Percentiles rank a stretch among this genome's conserved stretches.
Conservation (phyloP, 139 green algal species). For the Chlamydomonas schloesseri region DNA sequence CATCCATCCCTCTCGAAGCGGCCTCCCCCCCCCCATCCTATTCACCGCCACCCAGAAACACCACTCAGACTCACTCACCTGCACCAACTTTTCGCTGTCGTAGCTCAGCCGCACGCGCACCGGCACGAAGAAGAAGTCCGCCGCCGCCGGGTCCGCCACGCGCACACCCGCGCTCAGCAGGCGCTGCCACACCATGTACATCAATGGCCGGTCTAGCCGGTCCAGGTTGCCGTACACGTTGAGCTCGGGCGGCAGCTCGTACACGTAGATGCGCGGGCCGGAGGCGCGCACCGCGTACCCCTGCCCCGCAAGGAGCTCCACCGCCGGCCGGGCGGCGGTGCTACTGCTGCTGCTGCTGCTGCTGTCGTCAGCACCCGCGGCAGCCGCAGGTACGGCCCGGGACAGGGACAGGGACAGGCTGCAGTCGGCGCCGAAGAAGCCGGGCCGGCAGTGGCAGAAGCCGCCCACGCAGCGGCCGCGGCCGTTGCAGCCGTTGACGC, state of each 20-base stretch:
- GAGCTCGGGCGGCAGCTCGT: constrained; percentile 52
- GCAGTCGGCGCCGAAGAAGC: constrained; percentile 54
- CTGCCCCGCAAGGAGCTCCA: constrained; percentile 43
- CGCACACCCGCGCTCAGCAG: constrained; percentile 34
- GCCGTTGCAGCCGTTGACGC: constrained; percentile 54
- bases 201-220: constrained; percentile 40
- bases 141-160: constrained; percentile 19
- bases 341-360: too few species aligned
- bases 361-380: background rate
- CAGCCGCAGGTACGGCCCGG: background rate
- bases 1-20: too few species aligned
- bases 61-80: too few species aligned
- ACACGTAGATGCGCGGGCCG: constrained; percentile 51
- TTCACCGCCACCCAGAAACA: too few species aligned
- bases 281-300: constrained; percentile 25
- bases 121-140: constrained; percentile 56
- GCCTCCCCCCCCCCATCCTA: too few species aligned
- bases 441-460: constrained; percentile 47
- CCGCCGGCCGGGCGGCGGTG: background rate
- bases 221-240: constrained; percentile 20
- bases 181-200: constrained; percentile 49
- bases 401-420: constrained; percentile 27
- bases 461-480: constrained; percentile 40
- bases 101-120: constrained; percentile 35
- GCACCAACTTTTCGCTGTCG: background rate